Percentiles rank a stretch among this genome's conserved stretches.
Conservation (phyloP, 495 filamentous ascomycete species). For the Aspergillus cristatus region DNA sequence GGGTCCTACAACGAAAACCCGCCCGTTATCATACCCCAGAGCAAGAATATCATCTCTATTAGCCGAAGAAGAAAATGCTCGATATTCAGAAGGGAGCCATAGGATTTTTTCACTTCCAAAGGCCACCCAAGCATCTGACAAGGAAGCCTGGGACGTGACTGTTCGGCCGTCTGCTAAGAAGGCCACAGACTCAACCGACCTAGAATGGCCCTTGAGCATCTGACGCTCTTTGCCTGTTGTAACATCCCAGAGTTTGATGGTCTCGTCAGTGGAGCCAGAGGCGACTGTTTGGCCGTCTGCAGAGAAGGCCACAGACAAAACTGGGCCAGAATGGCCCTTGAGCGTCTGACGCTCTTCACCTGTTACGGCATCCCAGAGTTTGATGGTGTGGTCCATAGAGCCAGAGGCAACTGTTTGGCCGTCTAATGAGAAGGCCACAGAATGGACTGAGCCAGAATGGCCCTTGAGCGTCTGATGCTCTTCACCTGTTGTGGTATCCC, state of each 20-base stretch:
- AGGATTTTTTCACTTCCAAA: no score
- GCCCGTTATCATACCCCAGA: no score
- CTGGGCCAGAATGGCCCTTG: constrained; percentile 9
- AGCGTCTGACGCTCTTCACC: constrained; percentile 11
- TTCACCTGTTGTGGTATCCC: neutral
- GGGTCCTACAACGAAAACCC: no score
- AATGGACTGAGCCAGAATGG: neutral
- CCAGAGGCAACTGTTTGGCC: no score
- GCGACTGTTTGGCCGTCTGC: no score
- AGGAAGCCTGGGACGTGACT: no score
- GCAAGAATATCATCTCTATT: no score
- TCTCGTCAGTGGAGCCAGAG: constrained; percentile 17
- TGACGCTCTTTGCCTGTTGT: neutral
- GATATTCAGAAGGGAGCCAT: no score
- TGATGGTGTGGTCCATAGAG: constrained; percentile 21
- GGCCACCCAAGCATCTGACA: no score
- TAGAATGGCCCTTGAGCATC: constrained; percentile 13
- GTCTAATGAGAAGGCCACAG: no score
- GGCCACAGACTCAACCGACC: constrained; percentile 8
- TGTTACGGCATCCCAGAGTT: constrained; percentile 24
- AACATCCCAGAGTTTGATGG: constrained; percentile 10
- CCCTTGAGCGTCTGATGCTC: neutral
- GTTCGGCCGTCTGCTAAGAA: constrained; percentile 18
- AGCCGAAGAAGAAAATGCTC: no score
- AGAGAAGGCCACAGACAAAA: constrained; percentile 23